Percentiles rank a stretch among this genome's conserved stretches.
Evolutionary conservation across 441 rosid species (phyloP).

Genomic region (California macrophylla): DNA sequence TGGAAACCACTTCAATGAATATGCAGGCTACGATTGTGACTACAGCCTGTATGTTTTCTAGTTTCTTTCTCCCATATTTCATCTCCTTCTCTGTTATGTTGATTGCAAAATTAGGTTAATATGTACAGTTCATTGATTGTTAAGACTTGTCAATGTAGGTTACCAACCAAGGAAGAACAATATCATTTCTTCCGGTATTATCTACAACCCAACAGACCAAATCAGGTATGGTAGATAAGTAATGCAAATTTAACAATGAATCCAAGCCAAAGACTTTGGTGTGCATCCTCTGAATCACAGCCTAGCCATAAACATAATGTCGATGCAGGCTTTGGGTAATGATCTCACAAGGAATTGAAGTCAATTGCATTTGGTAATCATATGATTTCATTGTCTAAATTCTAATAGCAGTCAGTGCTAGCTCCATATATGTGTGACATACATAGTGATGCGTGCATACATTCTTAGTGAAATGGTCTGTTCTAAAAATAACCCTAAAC

Average conservation of each 20-base stretch:
- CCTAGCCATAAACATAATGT: background rate
- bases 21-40: slow-evolving; percentile 92
- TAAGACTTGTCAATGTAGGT: slow-evolving; percentile 36
- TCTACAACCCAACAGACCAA: slow-evolving; percentile 58
- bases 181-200: slow-evolving; percentile 80
- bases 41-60: slow-evolving; percentile 54
- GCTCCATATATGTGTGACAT: background rate
- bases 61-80: slow-evolving; percentile 10
- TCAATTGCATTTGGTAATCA: background rate
- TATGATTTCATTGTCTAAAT: background rate
- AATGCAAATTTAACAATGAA: background rate
- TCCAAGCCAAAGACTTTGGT: background rate
- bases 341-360: background rate
- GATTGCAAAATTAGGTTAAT: background rate
- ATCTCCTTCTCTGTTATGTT: slow-evolving; percentile 9
- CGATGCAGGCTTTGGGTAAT: background rate
- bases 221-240: slow-evolving; percentile 38
- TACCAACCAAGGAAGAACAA: slow-evolving; percentile 75
- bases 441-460: too few species aligned
- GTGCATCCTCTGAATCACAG: background rate
- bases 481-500: background rate
- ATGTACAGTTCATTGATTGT: slow-evolving; percentile 9
- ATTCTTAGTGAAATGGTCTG: background rate
- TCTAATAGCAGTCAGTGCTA: background rate
- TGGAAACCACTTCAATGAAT: slow-evolving; percentile 95